Conservation (phyloP, 352 stramenopile species). For the Globisporangium alternatum region DNA sequence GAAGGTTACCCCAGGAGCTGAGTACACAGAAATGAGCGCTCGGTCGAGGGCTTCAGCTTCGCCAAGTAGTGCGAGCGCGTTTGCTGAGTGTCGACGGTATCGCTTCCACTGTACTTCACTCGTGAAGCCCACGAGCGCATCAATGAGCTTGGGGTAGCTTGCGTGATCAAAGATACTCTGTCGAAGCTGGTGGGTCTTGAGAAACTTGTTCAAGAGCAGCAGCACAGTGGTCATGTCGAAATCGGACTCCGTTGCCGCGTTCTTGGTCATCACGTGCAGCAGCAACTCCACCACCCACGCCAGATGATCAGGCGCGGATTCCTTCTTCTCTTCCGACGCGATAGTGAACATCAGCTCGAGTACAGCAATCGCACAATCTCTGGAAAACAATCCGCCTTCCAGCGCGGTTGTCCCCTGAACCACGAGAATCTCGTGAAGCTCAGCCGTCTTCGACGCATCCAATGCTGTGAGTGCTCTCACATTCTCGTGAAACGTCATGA, state of each 20-base stretch:
- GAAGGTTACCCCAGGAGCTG: background rate
- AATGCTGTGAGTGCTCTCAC: conserved; percentile 23
- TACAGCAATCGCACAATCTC: conserved; percentile 53
- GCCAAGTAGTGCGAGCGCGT: conserved; percentile 46
- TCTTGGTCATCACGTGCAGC: conserved; percentile 43
- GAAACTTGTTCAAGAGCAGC: conserved; percentile 41
- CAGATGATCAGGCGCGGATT: conserved; percentile 19
- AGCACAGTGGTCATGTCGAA: conserved; percentile 47
- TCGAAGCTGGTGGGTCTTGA: conserved; percentile 30
- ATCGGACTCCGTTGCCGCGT: conserved; percentile 32
- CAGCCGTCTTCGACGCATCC: conserved; percentile 23
- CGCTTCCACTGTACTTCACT: conserved; percentile 30
- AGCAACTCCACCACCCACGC: conserved; percentile 46
- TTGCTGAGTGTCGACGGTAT: conserved; percentile 35
- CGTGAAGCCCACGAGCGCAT: conserved; percentile 34
- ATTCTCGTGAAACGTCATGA: conserved; percentile 42
- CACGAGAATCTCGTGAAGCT: conserved; percentile 15
- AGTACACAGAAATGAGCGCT: conserved; percentile 19
- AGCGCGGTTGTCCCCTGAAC: conserved; percentile 29
- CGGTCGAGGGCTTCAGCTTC: conserved; percentile 39
- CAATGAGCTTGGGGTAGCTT: conserved; percentile 39
- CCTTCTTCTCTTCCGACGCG: conserved; percentile 16
- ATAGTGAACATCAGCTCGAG: conserved; percentile 32
- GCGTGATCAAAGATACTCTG: conserved; percentile 40
- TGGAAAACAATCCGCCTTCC: conserved; percentile 39